Conservation (phyloP, 805 yeast species). For the Zygoascus ofunaensis region DNA sequence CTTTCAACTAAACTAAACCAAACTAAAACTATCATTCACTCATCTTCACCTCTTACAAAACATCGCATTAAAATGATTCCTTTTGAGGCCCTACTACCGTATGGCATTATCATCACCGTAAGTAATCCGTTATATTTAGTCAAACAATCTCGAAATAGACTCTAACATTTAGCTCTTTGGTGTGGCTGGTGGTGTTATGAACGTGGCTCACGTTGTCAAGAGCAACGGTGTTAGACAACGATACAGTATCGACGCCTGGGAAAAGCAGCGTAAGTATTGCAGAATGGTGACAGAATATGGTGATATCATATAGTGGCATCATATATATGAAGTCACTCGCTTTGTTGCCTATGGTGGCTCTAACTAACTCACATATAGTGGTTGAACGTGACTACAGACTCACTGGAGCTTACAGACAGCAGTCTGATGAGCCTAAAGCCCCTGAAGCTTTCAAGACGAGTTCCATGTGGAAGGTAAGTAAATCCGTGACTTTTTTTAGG, state of each 20-base stretch:
- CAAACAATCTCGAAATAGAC: neutral
- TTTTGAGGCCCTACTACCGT: constrained; percentile 59
- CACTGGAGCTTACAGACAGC: constrained; percentile 68
- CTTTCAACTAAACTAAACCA: constrained; percentile 1
- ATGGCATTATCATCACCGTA: constrained; percentile 46
- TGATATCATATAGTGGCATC: constrained; percentile 7
- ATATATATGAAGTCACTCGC: constrained; percentile 1
- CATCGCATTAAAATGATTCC: constrained; percentile 39
- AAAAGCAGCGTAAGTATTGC: constrained; percentile 29
- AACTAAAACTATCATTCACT: neutral
- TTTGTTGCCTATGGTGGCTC: no score
- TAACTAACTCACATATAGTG: constrained; percentile 23
- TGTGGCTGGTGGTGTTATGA: constrained; percentile 46
- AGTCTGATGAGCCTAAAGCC: constrained; percentile 55
- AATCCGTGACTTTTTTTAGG: neutral
- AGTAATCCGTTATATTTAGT: constrained; percentile 22
- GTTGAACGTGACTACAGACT: constrained; percentile 69
- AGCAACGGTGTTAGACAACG: constrained; percentile 48
- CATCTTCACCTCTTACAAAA: no score
- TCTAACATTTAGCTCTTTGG: constrained; percentile 33
- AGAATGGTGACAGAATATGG: neutral
- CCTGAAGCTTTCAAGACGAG: constrained; percentile 73
- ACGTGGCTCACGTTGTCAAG: constrained; percentile 34
- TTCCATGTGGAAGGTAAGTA: constrained; percentile 34
- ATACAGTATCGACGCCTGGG: constrained; percentile 46